phyloP scores from a whole-genome alignment of 495 filamentous ascomycete genomes.

The Lichenothelia convexa region DNA sequence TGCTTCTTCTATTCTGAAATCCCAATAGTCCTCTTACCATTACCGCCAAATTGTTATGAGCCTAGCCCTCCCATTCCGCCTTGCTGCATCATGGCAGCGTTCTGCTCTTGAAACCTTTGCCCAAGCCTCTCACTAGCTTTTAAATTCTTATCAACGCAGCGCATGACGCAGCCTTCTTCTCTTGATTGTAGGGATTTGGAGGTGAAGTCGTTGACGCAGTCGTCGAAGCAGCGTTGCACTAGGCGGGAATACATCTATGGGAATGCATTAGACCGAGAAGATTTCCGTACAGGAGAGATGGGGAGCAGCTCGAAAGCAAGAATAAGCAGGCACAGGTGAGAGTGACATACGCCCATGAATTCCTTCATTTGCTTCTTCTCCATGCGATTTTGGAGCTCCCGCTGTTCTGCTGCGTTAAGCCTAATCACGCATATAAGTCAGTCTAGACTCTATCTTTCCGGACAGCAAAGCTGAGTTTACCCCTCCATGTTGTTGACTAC shows the following conservation, averaged over 20 bases:
- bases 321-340: too few species aligned
- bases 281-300: not conserved
- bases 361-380: conserved; percentile 97
- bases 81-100: conserved; percentile 65
- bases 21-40: too few species aligned
- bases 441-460: not conserved
- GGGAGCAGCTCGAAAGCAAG: conserved; percentile 4
- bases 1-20: too few species aligned
- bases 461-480: not conserved
- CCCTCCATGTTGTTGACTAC: conserved; percentile 1
- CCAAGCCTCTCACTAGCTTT: conserved; percentile 71
- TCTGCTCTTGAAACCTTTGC: conserved; percentile 87
- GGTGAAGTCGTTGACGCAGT: conserved; percentile 96
- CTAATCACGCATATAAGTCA: conserved; percentile 16
- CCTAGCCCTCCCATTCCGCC: conserved; percentile 33
- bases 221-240: conserved; percentile 86
- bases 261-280: not conserved
- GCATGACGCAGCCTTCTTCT: conserved; percentile 77
- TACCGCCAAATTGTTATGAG: too few species aligned
- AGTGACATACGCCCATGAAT: conserved; percentile 68
- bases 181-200: conserved; percentile 75
- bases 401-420: conserved; percentile 68
- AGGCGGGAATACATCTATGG: conserved; percentile 87
- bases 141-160: conserved; percentile 89
- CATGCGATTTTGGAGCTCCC: conserved; percentile 79